Conservation (phyloP, 108 stramenopile genomes). For the Nitzschia putrida region DNA sequence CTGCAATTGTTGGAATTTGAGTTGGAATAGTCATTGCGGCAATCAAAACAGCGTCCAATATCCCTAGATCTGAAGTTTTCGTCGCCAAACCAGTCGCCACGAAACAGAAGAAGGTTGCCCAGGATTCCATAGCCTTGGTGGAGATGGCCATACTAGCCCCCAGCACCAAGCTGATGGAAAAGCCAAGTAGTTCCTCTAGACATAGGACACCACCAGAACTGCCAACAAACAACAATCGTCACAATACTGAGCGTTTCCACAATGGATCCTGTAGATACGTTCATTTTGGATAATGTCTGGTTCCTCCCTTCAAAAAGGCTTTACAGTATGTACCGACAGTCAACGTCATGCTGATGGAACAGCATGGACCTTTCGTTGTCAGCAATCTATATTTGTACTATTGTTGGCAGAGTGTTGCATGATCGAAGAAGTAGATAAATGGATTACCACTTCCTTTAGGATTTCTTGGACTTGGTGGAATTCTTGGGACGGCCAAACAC, state of each 20-base stretch:
- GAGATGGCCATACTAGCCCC: slow-evolving; percentile 69
- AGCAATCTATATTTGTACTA: no score
- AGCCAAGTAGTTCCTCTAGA: slow-evolving; percentile 72
- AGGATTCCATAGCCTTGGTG: slow-evolving; percentile 60
- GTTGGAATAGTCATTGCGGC: no score
- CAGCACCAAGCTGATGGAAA: slow-evolving; percentile 55
- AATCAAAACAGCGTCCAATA: no score
- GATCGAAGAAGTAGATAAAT: no score
- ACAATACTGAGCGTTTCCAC: slow-evolving; percentile 43
- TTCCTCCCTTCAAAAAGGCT: no score
- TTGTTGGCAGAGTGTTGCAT: no score
- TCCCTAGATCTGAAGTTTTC: no score
- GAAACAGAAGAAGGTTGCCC: slow-evolving; percentile 64
- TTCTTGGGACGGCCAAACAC: slow-evolving; percentile 17
- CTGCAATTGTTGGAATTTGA: no score
- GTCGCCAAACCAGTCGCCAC: slow-evolving; percentile 51
- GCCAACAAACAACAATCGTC: slow-evolving; percentile 47
- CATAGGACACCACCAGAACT: slow-evolving; percentile 70
- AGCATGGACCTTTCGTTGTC: no score
- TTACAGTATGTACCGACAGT: no score
- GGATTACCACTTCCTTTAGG: neutral
- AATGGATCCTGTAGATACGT: slow-evolving; percentile 43
- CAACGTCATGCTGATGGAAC: no score
- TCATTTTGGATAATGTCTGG: no score
- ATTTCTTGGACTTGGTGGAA: slow-evolving; percentile 10